A percentile compares a stretch with the other conserved stretches of the same genome.
Evolutionary conservation across 2,329 filamentous ascomycete species (phyloP).

Genomic region (Cordyceps cicadae): DNA sequence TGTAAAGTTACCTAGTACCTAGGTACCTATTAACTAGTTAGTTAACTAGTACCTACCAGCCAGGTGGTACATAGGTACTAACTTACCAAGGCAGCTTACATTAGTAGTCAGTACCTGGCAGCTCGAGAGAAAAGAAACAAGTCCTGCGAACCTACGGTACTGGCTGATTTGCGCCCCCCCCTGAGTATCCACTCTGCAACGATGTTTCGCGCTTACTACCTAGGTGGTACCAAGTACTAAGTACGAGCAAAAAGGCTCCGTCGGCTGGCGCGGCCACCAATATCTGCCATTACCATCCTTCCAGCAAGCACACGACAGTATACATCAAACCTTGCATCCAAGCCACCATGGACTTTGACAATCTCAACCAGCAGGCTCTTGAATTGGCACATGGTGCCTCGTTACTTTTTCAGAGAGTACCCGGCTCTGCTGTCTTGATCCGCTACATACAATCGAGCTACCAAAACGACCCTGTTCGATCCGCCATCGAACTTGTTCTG

Average conservation of each 20-base stretch:
- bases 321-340: not conserved
- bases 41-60: no score
- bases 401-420: conserved; percentile 76
- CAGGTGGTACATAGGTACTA: no score
- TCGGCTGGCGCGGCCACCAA: no score
- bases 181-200: not conserved
- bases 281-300: not conserved
- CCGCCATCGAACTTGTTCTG: conserved; percentile 84
- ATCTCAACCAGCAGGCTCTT: conserved; percentile 44
- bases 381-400: conserved; percentile 44
- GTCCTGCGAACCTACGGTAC: no score
- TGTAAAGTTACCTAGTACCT: no score
- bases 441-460: conserved; percentile 97
- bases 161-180: no score
- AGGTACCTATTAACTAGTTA: no score
- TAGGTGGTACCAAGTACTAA: no score
- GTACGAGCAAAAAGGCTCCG: not conserved
- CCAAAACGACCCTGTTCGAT: conserved; percentile 91
- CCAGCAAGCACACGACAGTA: not conserved
- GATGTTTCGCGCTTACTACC: not conserved
- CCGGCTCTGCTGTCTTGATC: conserved; percentile 86
- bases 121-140: not conserved
- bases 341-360: conserved; percentile 52
- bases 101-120: no score
- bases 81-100: no score